phyloP scores from a whole-genome alignment of 306 rosid species.

The Bauhinia variegata region DNA sequence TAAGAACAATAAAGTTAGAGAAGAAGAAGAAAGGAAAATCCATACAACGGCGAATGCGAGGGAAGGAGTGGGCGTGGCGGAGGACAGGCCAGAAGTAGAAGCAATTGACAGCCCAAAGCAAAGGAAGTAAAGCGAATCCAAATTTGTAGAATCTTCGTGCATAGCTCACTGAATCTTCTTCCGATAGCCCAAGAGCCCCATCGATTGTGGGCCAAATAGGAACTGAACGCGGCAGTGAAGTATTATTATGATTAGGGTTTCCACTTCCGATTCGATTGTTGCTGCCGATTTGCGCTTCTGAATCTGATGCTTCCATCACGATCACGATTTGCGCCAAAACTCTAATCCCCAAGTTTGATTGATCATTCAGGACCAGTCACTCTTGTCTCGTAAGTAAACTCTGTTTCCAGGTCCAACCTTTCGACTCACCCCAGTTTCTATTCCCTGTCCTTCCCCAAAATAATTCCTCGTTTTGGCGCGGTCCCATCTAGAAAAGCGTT shows the following conservation, averaged over 20 bases:
- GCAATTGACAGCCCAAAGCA: conserved; percentile 96
- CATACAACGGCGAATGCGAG: conserved; percentile 75
- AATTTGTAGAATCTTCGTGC: conserved; percentile 79
- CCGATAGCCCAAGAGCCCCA: conserved; percentile 72
- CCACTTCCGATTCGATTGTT: conserved; percentile 23
- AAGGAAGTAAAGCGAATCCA: conserved; percentile 82
- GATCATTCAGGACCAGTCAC: too few relatives aligned
- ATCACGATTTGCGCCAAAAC: background rate
- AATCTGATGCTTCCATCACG: conserved; percentile 38
- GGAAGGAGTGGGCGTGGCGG: conserved; percentile 76
- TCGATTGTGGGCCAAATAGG: conserved; percentile 88
- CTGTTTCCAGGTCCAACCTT: too few relatives aligned
- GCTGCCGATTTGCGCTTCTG: background rate
- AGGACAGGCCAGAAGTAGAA: conserved; percentile 98
- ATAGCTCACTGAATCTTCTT: conserved; percentile 76
- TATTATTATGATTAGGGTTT: conserved; percentile 42
- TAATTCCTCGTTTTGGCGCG: too few relatives aligned
- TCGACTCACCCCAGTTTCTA: too few relatives aligned
- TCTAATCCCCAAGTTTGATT: too few relatives aligned
- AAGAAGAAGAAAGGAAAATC: background rate
- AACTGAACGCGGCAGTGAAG: conserved; percentile 40
- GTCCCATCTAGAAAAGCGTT: too few relatives aligned
- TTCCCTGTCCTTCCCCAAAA: too few relatives aligned
- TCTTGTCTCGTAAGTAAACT: too few relatives aligned
- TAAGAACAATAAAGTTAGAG: too few relatives aligned